Conservation (phyloP, 352 stramenopile genomes). For the Phytophthora capsici region DNA sequence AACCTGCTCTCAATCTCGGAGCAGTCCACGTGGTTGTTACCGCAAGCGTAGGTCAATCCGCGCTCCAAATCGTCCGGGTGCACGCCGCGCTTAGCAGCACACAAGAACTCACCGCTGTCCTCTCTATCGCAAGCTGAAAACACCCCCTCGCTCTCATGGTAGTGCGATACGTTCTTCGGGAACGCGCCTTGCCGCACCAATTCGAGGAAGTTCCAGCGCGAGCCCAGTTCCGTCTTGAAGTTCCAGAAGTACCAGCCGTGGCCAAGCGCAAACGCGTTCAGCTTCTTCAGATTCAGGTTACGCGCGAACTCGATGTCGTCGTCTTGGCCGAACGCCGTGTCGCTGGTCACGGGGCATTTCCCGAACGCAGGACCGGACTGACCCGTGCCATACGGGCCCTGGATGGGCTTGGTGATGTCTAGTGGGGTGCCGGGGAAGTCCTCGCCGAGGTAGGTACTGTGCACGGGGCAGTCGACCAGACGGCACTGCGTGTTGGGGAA, state of each 20-base stretch:
- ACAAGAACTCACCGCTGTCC: not conserved
- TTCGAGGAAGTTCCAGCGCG: constrained; percentile 87
- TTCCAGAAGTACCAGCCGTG: constrained; percentile 94
- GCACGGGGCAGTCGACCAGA: not conserved
- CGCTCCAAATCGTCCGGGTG: constrained; percentile 47
- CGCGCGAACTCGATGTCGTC: constrained; percentile 7
- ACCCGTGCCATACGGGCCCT: not conserved
- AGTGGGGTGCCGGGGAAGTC: not conserved
- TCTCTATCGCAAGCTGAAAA: not conserved
- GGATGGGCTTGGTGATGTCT: not conserved
- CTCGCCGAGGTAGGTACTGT: not conserved
- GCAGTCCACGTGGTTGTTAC: constrained; percentile 58
- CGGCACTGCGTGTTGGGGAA: not conserved
- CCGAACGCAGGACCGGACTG: not conserved
- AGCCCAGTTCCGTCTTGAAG: constrained; percentile 51
- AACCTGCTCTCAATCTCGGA: constrained; percentile 42
- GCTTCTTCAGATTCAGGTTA: constrained; percentile 88
- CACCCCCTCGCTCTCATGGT: constrained; percentile 42
- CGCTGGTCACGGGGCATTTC: not conserved
- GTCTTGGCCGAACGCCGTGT: not conserved
- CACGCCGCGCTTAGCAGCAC: not conserved
- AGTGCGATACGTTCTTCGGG: constrained; percentile 68
- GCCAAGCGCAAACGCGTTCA: constrained; percentile 87
- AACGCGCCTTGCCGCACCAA: constrained; percentile 56
- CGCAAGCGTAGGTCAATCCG: constrained; percentile 52